Conservation (phyloP, 2,329 filamentous ascomycete species). For the Rutstroemia sp. region DNA sequence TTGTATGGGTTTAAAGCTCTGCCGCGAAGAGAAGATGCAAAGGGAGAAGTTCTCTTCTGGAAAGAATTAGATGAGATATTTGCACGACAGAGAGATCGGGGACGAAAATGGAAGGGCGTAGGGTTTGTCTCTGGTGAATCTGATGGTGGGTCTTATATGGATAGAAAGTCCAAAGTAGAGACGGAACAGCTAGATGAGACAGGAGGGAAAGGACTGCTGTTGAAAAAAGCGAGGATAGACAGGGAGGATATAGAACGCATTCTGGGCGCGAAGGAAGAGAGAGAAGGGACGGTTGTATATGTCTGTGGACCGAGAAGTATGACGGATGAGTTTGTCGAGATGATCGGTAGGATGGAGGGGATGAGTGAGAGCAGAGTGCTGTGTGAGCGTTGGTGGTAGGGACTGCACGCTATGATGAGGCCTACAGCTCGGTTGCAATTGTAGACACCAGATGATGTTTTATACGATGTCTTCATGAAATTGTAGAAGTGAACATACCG, state of each 20-base stretch:
- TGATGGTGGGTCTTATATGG: too few species aligned
- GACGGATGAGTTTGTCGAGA: conserved; percentile 57
- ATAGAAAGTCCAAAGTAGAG: too few species aligned
- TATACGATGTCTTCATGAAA: not conserved
- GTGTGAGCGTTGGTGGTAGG: conserved; percentile 58
- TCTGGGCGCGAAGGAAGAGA: conserved; percentile 32
- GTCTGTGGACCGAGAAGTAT: conserved; percentile 61
- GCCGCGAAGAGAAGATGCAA: not conserved
- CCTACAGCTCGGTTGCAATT: too few species aligned
- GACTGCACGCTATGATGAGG: not conserved
- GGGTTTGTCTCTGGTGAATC: conserved; percentile 36
- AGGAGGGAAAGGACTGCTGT: conserved; percentile 9
- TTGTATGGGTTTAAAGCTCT: conserved; percentile 27
- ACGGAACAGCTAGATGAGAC: not conserved
- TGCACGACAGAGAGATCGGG: not conserved
- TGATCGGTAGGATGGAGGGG: conserved; percentile 32
- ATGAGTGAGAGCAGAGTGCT: conserved; percentile 43
- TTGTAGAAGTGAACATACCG: too few species aligned
- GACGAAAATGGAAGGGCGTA: conserved; percentile 34
- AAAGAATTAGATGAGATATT: conserved; percentile 27
- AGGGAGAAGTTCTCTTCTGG: conserved; percentile 43
- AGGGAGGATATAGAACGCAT: conserved; percentile 37
- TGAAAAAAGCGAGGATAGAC: conserved; percentile 20
- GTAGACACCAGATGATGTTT: not conserved
- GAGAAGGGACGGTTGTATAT: conserved; percentile 47